phyloP scores from a whole-genome alignment of 192 early-diverging fungal species.

The Podila horticola region DNA sequence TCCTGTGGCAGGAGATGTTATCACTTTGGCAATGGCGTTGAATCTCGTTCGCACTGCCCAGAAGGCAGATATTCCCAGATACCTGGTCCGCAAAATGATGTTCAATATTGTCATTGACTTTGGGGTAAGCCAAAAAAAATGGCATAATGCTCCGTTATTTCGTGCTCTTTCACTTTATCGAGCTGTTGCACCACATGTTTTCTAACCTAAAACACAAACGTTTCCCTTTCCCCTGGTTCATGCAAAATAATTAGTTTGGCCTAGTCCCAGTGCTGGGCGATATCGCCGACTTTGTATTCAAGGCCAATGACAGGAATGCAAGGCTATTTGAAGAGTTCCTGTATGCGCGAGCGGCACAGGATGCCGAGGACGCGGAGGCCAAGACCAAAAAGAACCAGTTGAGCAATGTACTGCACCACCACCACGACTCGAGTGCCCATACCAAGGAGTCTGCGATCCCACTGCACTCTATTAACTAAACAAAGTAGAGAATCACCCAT shows the following conservation, averaged over 20 bases:
- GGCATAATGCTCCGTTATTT: neutral
- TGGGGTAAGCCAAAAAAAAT: slow-evolving; percentile 43
- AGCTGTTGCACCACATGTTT: neutral
- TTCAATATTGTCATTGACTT: slow-evolving; percentile 63
- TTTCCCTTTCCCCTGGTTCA: slow-evolving; percentile 4
- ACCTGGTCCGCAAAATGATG: slow-evolving; percentile 53
- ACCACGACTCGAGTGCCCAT: neutral
- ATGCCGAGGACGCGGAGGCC: slow-evolving; percentile 17
- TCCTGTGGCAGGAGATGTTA: slow-evolving; percentile 59
- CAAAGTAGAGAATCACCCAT: no score
- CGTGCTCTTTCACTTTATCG: neutral
- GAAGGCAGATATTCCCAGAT: slow-evolving; percentile 55
- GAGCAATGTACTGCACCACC: neutral
- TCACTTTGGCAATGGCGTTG: slow-evolving; percentile 52
- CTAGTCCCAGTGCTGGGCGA: slow-evolving; percentile 63
- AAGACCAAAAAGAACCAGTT: neutral
- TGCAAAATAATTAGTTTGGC: slow-evolving; percentile 47
- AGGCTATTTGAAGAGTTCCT: slow-evolving; percentile 59
- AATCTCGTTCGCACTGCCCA: slow-evolving; percentile 52
- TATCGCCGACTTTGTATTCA: slow-evolving; percentile 59
- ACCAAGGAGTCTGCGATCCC: no score
- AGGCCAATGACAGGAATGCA: slow-evolving; percentile 62
- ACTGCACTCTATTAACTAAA: no score
- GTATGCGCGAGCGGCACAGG: slow-evolving; percentile 28
- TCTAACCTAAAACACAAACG: slow-evolving; percentile 1